phyloP scores from a whole-genome alignment of 257 asterid species.

The Lantana camara region DNA sequence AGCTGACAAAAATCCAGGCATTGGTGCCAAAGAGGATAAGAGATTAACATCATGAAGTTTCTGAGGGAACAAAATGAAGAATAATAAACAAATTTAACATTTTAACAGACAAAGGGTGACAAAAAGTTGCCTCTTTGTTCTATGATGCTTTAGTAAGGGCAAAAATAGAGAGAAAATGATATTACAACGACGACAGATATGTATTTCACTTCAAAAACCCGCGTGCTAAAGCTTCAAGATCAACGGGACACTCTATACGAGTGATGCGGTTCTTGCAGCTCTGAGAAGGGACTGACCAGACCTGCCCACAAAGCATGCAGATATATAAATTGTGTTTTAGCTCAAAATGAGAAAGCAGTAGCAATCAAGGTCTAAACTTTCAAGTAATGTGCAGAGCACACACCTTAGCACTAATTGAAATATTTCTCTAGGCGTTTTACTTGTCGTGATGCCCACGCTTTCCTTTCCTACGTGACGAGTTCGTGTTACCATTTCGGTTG shows the following conservation, averaged over 20 bases:
- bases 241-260: not conserved
- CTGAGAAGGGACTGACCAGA: not conserved
- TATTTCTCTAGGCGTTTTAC: constrained; percentile 20
- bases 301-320: constrained; percentile 9
- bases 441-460: constrained; percentile 50
- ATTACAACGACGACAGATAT: constrained; percentile 1
- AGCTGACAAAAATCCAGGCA: no score
- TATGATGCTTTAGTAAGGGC: not conserved
- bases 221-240: constrained; percentile 20
- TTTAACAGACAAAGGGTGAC: not conserved
- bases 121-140: not conserved
- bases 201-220: constrained; percentile 1
- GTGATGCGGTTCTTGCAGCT: constrained; percentile 11
- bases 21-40: not conserved
- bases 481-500: constrained; percentile 36
- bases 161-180: not conserved
- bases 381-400: not conserved
- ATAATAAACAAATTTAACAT: not conserved
- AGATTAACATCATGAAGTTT: not conserved
- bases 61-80: not conserved
- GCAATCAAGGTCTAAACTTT: not conserved
- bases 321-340: no score
- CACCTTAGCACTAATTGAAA: constrained; percentile 19
- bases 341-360: no score
- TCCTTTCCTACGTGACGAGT: constrained; percentile 47